Base-by-base conservation (phyloP, 1,284 basidiomycete genomes). In the Erythrobasidium hasegawianum region DNA sequence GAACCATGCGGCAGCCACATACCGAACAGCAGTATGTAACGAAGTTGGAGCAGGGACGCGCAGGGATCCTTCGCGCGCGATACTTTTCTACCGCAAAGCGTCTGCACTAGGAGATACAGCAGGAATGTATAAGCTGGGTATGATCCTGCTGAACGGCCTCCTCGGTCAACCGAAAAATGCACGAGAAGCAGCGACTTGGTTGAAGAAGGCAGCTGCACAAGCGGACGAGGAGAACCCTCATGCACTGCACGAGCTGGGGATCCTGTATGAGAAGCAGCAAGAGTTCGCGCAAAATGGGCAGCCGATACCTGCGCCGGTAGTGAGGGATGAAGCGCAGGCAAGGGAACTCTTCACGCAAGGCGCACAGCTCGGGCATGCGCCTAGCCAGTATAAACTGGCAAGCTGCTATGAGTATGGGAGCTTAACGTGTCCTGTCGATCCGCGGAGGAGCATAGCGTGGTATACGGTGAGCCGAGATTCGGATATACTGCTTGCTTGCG, bases 141-240 rank as follows among this genome's bases (percentile, higher is more conserved):
- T 97, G 87, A 90, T 97, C 68, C 82, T 97, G 50, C 82, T 98
- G 16, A 85, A 90, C 53, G 95, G 94, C 2, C 78, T 87, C 26
- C 82, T 97, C 24, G 89, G 87, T 16, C 91, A 96, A 76, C 86
- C 83, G 57, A 85, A 84, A 68, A 97, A 95, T 74, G 85, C 87
- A 0, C 85, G 92, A 54, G 95, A 98, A 76, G 93, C 93, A 5
- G 86, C 96, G 68, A 88, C 87, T 55, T 99, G 96, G 96, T 82
- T 99, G 49, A 88, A 89, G 70, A 85, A 94, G 20, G 95, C 96
- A 0, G 95, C 93, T 0, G 87, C 91, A 71, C 95, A 99, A 79
- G 96, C 96, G 4, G 96, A 98, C 80, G 91, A 93, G 76, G 94
- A 97, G 73, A 97, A 97, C 76, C 96, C 96, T 1, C 96, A 99